These are phyloP conservation scores for Cephalotrichum gorgonifer DNA, from an alignment of 2,329 filamentous ascomycete species.

Conservation along the genomic window DNA sequence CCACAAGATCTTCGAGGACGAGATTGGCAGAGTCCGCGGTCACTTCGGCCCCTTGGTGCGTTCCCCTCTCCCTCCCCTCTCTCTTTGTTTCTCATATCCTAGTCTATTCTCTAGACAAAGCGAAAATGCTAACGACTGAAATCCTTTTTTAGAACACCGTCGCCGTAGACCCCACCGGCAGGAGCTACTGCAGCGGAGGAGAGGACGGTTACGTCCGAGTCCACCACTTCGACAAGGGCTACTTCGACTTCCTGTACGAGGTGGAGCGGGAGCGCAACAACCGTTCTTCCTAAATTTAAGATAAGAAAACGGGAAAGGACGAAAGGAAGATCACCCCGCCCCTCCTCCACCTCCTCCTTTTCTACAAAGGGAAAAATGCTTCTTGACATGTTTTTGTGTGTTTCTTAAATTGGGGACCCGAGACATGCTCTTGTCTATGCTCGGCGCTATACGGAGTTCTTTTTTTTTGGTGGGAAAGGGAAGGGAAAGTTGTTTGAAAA, in stretches of 20 bases:
- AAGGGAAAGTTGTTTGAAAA: not conserved
- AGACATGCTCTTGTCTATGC: not conserved
- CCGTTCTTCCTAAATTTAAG: slow-evolving; percentile 11
- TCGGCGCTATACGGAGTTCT: slow-evolving; percentile 6
- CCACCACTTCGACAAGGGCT: slow-evolving; percentile 96
- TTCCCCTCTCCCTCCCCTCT: slow-evolving; percentile 4
- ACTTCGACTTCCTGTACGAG: slow-evolving; percentile 98
- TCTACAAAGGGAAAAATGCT: not conserved
- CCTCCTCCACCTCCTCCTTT: not conserved
- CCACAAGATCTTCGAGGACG: slow-evolving; percentile 99
- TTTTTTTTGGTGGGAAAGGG: slow-evolving; percentile 6
- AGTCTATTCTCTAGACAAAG: not conserved
- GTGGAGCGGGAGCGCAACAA: slow-evolving; percentile 75
- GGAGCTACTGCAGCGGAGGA: slow-evolving; percentile 87
- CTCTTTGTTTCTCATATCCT: not conserved
- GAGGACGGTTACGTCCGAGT: slow-evolving; percentile 98
- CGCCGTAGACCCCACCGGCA: slow-evolving; percentile 82
- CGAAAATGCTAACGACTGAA: slow-evolving; percentile 5
- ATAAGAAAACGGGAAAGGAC: no score
- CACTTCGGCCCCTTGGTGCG: slow-evolving; percentile 80
- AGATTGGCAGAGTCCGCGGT: slow-evolving; percentile 91
- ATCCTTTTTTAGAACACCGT: slow-evolving; percentile 61
- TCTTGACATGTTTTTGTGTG: not conserved
- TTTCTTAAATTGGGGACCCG: slow-evolving; percentile 5
- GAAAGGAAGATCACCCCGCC: not conserved